These are phyloP conservation scores for Basipetospora chlamydospora DNA, from an alignment of 2,329 filamentous ascomycete species.

Conservation along the genomic window DNA sequence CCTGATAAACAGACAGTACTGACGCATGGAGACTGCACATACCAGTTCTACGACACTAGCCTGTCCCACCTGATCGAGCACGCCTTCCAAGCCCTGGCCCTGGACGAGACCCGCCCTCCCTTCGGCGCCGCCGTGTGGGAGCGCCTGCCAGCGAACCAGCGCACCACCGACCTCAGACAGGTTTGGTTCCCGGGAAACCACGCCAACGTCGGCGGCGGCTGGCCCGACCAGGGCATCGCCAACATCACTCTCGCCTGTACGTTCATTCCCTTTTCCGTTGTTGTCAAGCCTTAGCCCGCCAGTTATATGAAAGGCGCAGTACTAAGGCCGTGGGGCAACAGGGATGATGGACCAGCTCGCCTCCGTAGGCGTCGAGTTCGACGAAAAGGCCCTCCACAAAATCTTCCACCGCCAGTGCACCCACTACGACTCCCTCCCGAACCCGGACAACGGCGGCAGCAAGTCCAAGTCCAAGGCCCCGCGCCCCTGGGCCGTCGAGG, in stretches of 20 bases:
- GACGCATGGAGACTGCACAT: too few relatives aligned
- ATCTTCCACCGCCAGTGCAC: conserved; percentile 10
- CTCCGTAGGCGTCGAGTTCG: conserved; percentile 35
- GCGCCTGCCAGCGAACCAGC: conserved; percentile 20
- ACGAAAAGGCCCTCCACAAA: conserved; percentile 11
- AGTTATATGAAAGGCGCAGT: too few relatives aligned
- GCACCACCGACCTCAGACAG: conserved; percentile 30
- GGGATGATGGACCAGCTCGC: conserved; percentile 44
- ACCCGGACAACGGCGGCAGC: too few relatives aligned
- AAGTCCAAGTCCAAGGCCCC: too few relatives aligned
- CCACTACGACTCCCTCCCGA: conserved; percentile 15
- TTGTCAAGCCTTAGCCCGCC: too few relatives aligned
- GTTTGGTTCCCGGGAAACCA: conserved; percentile 60
- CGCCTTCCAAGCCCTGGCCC: conserved; percentile 43
- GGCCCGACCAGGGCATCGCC: conserved; percentile 33
- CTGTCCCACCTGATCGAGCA: conserved; percentile 38
- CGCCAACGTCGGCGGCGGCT: conserved; percentile 56
- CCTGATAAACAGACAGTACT: conserved; percentile 18
- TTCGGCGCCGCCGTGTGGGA: conserved; percentile 44
- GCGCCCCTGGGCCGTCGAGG: conserved; percentile 28
- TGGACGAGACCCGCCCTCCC: conserved; percentile 39
- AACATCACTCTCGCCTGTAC: conserved; percentile 24
- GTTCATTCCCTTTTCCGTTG: conserved; percentile 8
- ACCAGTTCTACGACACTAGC: conserved; percentile 37
- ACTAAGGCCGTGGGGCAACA: too few relatives aligned